Conservation (phyloP, 768 basidiomycete species). For the Galerina marginata region DNA sequence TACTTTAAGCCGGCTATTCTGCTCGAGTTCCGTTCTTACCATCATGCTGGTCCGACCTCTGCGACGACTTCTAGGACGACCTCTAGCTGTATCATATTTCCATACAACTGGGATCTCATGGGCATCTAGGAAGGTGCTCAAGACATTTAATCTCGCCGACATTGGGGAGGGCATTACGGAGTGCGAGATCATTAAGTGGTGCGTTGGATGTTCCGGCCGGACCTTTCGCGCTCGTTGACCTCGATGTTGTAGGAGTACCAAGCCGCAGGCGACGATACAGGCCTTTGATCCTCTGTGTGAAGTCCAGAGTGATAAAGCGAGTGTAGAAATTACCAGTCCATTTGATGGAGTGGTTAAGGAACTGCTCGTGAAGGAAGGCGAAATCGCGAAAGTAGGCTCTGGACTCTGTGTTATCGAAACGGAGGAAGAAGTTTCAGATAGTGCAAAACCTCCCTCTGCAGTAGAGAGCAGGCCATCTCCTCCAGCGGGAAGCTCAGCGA, state of each 20-base stretch:
- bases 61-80: slow-evolving; percentile 36
- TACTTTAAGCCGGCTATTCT: no score
- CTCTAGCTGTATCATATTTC: slow-evolving; percentile 32
- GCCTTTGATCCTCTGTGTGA: slow-evolving; percentile 81
- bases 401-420: slow-evolving; percentile 82
- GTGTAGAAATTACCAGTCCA: slow-evolving; percentile 89
- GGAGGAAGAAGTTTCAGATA: slow-evolving; percentile 56
- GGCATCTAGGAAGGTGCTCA: slow-evolving; percentile 42
- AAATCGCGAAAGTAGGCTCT: slow-evolving; percentile 82
- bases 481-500: slow-evolving; percentile 3
- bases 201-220: slow-evolving; percentile 40
- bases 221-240: slow-evolving; percentile 14
- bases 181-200: slow-evolving; percentile 90
- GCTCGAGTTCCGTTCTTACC: slow-evolving; percentile 12
- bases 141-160: slow-evolving; percentile 80
- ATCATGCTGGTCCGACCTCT: slow-evolving; percentile 41
- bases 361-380: slow-evolving; percentile 78
- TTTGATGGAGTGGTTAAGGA: slow-evolving; percentile 78
- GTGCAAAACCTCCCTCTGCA: slow-evolving; percentile 17
- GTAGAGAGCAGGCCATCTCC: not conserved
- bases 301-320: slow-evolving; percentile 90
- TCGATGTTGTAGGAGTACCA: slow-evolving; percentile 59
- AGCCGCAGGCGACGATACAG: slow-evolving; percentile 53
- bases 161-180: slow-evolving; percentile 93
- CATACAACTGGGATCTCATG: slow-evolving; percentile 36